Evolutionary conservation across 495 filamentous ascomycete genomes (phyloP).

Genomic region (Chlorociboria aeruginascens): DNA sequence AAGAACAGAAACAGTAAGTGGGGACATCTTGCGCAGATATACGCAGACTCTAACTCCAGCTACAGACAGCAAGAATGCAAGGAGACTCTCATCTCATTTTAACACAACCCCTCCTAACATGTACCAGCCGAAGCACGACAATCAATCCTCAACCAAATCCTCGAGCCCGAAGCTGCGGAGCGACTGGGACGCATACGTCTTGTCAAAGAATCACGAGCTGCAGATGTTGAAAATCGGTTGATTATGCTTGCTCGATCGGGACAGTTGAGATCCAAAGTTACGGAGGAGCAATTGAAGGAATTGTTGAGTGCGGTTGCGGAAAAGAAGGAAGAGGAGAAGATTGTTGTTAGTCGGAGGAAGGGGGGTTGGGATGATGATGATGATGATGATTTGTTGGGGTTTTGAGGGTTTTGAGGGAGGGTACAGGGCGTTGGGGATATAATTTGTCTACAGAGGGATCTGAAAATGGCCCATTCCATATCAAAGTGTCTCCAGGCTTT

Average conservation of each 20-base stretch:
- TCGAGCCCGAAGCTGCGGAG: constrained; percentile 86
- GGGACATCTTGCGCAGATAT: neutral
- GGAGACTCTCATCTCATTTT: neutral
- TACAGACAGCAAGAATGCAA: constrained; percentile 58
- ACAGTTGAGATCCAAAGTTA: constrained; percentile 78
- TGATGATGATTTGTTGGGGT: constrained; percentile 33
- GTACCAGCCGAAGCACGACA: constrained; percentile 51
- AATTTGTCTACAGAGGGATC: neutral
- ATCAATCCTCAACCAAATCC: constrained; percentile 79
- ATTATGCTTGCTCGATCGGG: constrained; percentile 83
- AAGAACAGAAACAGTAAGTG: constrained; percentile 51
- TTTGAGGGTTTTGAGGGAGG: constrained; percentile 12
- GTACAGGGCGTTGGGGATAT: neutral
- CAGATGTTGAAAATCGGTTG: constrained; percentile 82
- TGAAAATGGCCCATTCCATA: neutral
- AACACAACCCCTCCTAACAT: neutral
- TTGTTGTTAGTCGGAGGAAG: constrained; percentile 74
- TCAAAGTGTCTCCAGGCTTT: too few species aligned
- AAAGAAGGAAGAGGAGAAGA: constrained; percentile 53
- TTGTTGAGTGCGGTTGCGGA: constrained; percentile 73
- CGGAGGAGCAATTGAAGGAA: constrained; percentile 87
- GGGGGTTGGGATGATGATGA: constrained; percentile 80
- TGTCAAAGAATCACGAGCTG: constrained; percentile 84
- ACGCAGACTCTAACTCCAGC: neutral
- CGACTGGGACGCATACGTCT: constrained; percentile 88